Base-by-base conservation (phyloP, 345 rosid genomes). In the Kernera saxatilis region DNA sequence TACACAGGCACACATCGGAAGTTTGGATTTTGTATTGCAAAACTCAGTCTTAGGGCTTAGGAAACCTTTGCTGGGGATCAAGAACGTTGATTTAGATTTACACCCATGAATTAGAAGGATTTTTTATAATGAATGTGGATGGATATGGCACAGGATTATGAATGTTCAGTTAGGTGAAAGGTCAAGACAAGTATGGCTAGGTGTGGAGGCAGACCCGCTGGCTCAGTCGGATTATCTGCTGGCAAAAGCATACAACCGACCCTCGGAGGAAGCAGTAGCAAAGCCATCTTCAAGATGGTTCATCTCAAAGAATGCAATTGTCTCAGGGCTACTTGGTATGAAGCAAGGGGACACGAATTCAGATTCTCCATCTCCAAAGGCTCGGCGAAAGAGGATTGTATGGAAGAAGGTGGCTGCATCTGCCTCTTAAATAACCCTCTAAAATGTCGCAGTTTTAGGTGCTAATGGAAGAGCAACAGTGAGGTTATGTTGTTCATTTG, bases 171-270 rank as follows among this genome's bases (percentile, higher is more conserved):
- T 78, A 39, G 93, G 96, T 37, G 97, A 94, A 63, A 74, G 80
- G 50, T 80, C 92, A 25, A 86, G 93, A 81, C 86, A 81, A 57
- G 87, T 90, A 22, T 94, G 95, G 97, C 87, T 93, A 33, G 96
- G 96, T 43, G 83, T 88, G 55, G 94, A 91, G 78, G 87, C 88
- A 19, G 97, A 91, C 80, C 98, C 97, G 14, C 79, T 87, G 71
- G 83, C 79, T 56, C 85, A 87, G 14, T 91, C 97, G 7, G 93
- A 85, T 73, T 69, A 75, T 72, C 87, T 87, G 43, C 77, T 85
- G 73, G 85, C 80, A 74, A 87, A 80, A 77, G 90, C 96, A 54
- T 84, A 88, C 83, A 85, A 73, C 77, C 79, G 91, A 67, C 85
- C 85, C 0, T 51, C 86, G 13, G 87, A 72, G 35, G 88, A 80